A percentile compares a stretch with the other conserved stretches of the same genome.
phyloP scores from a whole-genome alignment of 2,329 filamentous ascomycete genomes.

The Incumbomyces delicatus region DNA sequence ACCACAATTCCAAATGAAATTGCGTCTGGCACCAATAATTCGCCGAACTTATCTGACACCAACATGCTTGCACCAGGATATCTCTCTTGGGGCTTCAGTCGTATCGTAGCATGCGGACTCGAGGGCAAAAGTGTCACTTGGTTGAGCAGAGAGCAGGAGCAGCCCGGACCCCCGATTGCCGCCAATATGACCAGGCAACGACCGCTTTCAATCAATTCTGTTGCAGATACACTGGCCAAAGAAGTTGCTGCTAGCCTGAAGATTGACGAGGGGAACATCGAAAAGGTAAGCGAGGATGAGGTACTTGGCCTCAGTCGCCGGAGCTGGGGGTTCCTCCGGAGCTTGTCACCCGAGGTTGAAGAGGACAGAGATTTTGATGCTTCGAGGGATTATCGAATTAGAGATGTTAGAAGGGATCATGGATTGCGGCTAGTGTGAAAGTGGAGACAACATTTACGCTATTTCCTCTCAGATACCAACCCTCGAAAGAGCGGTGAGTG shows the following conservation, averaged over 20 bases:
- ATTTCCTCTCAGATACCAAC: too few species aligned
- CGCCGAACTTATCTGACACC: too few species aligned
- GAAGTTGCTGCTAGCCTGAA: constrained; percentile 24
- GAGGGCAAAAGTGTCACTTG: constrained; percentile 71
- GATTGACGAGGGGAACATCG: constrained; percentile 7
- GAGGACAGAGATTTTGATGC: too few species aligned
- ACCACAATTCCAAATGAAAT: not conserved
- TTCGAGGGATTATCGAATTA: too few species aligned
- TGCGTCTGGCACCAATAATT: not conserved
- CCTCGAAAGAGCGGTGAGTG: too few species aligned
- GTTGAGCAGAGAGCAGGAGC: constrained; percentile 46
- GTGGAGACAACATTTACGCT: too few species aligned
- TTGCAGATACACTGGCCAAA: constrained; percentile 27
- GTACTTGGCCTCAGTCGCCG: not conserved
- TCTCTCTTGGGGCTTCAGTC: constrained; percentile 49
- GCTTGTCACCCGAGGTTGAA: too few species aligned
- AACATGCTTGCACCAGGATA: constrained; percentile 11
- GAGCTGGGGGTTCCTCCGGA: too few species aligned
- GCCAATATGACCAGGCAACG: not conserved
- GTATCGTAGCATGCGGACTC: constrained; percentile 86
- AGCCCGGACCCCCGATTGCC: not conserved
- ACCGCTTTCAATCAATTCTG: constrained; percentile 24
- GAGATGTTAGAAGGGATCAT: too few species aligned
- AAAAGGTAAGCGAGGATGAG: not conserved
- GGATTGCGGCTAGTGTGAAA: too few species aligned